Evolutionary conservation across 768 basidiomycete genomes (phyloP), one percentile per base, ranked within the genome.

Genomic region (Boletus vermiculosoides): DNA sequence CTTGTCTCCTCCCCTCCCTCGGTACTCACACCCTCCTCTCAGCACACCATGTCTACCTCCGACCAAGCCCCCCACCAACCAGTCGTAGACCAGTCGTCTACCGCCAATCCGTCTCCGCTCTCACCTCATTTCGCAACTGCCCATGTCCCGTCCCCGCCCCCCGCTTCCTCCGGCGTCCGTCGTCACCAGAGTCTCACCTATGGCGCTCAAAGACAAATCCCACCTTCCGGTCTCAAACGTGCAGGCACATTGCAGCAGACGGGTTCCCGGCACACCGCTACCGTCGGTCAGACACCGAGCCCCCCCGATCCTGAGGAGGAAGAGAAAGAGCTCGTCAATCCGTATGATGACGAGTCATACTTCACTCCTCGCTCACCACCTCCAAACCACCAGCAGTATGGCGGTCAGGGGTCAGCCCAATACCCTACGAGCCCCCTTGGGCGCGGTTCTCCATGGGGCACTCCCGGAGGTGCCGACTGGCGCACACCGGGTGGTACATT

Each of bases 171-270:
- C 0, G 81, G 81, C 47, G 89, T 94, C 28, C 86, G 92, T 40
- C 80, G 92, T 56, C 89, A 92, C 70, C 86, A 87, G 55, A 90
- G 87, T 54, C 80, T 93, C 48, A 93, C 87, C 25, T 84, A 89
- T 62, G 85, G 87, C 30, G 80, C 84, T 18, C 80, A 76, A 30
- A 80, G 83, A 51, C 76, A 76, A 46, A 81, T 84, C 66, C 72
- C 77, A 13, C 64, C 76, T 31, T 66, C 80, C 16, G 80, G 81
- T 40, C 80, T 92, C 57, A 89, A 84, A 68, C 86, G 91, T 56
- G 83, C 89, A 25, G 91, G 89, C 23, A 92, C 90, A 12, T 73
- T 92, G 12, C 71, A 71, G 37, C 71, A 72, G 41, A 81, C 84
- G 1, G 77, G 83, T 6, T 64, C 79, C 45, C 73, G 76, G 42